Evolutionary conservation across 2,329 filamentous ascomycete genomes (phyloP).

Genomic region (Pseudogymnoascus sp.): DNA sequence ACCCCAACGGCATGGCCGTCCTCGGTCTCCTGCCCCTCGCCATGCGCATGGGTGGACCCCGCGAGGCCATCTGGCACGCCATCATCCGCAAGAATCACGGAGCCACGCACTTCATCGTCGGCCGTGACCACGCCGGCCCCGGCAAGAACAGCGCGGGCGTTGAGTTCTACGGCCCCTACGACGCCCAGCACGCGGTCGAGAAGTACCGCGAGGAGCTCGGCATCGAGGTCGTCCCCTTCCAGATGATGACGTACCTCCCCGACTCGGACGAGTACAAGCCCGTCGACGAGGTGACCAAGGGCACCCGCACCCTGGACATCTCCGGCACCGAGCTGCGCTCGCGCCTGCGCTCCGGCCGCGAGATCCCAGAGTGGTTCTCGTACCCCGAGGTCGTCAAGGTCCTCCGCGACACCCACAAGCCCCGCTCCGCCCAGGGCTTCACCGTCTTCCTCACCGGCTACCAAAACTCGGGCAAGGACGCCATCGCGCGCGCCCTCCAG

Average conservation of each 20-base stretch:
- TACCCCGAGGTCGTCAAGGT: constrained; percentile 98
- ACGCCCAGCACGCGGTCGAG: constrained; percentile 92
- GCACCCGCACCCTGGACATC: constrained; percentile 80
- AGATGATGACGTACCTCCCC: constrained; percentile 98
- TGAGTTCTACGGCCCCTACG: constrained; percentile 97
- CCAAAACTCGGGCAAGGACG: constrained; percentile 94
- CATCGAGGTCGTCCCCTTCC: constrained; percentile 98
- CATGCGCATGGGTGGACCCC: constrained; percentile 98
- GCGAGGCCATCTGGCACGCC: constrained; percentile 98
- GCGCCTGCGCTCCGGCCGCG: constrained; percentile 81
- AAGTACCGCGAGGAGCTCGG: constrained; percentile 95
- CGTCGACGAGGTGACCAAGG: constrained; percentile 78
- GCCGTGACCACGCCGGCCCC: constrained; percentile 93
- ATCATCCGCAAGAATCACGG: constrained; percentile 99
- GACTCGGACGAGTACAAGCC: constrained; percentile 95
- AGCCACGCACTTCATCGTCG: constrained; percentile 98
- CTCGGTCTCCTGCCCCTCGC: constrained; percentile 89
- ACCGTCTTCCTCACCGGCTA: constrained; percentile 97
- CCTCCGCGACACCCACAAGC: constrained; percentile 90
- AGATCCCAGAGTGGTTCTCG: constrained; percentile 99
- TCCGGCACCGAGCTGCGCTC: constrained; percentile 85
- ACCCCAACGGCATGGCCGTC: constrained; percentile 98
- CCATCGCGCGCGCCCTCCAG: constrained; percentile 89
- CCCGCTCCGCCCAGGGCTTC: constrained; percentile 88
- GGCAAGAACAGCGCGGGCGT: constrained; percentile 96